Base-by-base conservation (phyloP, 148 eudicot genomes). In the Rhododendron simsii region DNA sequence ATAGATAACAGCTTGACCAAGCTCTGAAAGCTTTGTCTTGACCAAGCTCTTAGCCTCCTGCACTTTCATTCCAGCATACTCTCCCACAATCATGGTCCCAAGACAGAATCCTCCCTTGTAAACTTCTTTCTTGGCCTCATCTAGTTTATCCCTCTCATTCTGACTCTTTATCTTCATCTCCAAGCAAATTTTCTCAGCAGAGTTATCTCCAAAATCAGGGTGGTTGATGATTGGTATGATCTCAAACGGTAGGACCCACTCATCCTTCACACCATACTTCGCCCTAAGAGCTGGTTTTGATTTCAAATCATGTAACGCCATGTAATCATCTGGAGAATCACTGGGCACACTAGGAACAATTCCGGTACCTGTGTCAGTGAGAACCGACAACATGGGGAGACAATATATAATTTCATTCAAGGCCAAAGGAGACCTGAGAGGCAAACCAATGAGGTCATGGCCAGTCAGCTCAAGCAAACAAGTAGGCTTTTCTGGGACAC, bases 101-200 rank as follows among this genome's bases (percentile, higher is more conserved):
- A 93, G 96, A 33, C 94, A 94, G 86, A 96, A 94, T 26, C 98
- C 98, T 86, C 92, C 95, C 87, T 92, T 91, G 83, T 96, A 96
- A 57, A 96, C 91, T 50, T 87, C 86, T 87, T 93, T 91, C 90
- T 95, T 96, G 33, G 99, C 98, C 84, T 93, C 95, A 2, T 95
- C 95, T 59, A 96, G 99, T 91, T 95, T 96, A 50, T 92, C 93
- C 87, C 94, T 95, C 78, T 96, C 99, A 88, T 96, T 96, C 85
- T 92, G 98, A 89, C 96, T 93, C 90, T 94, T 94, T 85, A 96
- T 96, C 84, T 96, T 95, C 91, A 94, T 91, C 63, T 96, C 96
- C 50, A 83, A 81, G 90, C 99, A 96, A 63, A 96, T 92, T 82
- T 92, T 96, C 89, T 96, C 99, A 75, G 99, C 98, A 73, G 99